These are phyloP conservation scores for Sanghuangporus weigelae DNA, from an alignment of 1,284 basidiomycete species.

Conservation along the genomic window DNA sequence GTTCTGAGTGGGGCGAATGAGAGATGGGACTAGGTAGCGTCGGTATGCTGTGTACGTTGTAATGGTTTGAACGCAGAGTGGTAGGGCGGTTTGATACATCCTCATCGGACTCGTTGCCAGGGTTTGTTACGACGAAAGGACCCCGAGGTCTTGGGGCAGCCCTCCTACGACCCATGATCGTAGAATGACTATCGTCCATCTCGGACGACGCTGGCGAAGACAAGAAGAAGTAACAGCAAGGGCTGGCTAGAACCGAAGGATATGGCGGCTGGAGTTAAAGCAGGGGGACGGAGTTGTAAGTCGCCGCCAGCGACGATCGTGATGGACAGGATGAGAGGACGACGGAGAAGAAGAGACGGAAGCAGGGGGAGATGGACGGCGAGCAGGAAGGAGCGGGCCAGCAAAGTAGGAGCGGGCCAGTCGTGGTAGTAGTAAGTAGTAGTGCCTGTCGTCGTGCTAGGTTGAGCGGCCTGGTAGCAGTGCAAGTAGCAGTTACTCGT, in stretches of 20 bases:
- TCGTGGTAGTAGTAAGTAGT: neutral
- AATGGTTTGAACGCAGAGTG: neutral
- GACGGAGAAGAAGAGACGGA: neutral
- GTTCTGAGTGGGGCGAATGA: constrained; percentile 16
- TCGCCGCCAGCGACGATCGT: neutral
- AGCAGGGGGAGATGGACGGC: neutral
- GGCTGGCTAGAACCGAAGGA: neutral
- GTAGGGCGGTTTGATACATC: constrained; percentile 5
- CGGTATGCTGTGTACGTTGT: constrained; percentile 1
- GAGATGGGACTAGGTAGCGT: constrained; percentile 14
- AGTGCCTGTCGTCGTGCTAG: neutral
- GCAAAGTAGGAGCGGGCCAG: neutral
- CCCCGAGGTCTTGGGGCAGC: constrained; percentile 3
- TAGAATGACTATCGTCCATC: constrained; percentile 9
- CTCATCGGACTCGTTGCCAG: constrained; percentile 19
- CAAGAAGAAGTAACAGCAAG: neutral
- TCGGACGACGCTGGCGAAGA: neutral
- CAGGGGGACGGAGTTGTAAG: neutral
- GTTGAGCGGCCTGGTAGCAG: neutral
- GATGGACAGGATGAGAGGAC: neutral
- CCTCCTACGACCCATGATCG: constrained; percentile 6
- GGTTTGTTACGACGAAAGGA: constrained; percentile 19
- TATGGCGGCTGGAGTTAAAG: neutral
- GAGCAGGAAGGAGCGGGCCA: neutral
- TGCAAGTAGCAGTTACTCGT: neutral